Conservation (phyloP, 345 rosid species). For the Odontarrhena argentea region DNA sequence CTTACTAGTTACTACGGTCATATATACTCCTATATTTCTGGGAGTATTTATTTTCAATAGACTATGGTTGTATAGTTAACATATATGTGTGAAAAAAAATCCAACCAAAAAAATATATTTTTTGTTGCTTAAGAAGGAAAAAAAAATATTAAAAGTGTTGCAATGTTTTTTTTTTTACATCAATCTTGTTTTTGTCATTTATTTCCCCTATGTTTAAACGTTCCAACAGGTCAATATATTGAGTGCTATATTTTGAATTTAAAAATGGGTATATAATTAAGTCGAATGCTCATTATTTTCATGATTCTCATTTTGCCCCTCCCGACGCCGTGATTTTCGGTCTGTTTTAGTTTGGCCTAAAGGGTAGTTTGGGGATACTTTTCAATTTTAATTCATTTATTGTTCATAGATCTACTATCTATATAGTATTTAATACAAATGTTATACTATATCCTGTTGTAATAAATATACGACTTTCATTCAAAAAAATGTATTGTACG, state of each 20-base stretch:
- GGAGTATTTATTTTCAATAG: too few species aligned
- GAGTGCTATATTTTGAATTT: neutral
- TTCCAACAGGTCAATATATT: neutral
- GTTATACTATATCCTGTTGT: neutral
- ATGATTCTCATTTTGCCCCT: constrained; percentile 32
- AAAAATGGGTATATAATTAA: neutral
- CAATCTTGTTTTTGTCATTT: neutral
- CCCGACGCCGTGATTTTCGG: constrained; percentile 28
- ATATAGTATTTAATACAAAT: constrained; percentile 20
- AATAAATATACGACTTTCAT: neutral
- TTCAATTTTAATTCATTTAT: neutral
- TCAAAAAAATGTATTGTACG: neutral
- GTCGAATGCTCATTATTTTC: constrained; percentile 18
- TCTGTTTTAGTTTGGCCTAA: constrained; percentile 11
- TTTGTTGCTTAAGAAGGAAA: too few species aligned
- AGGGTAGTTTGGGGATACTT: constrained; percentile 15
- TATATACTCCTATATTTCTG: too few species aligned
- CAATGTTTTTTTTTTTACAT: neutral
- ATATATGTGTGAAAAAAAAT: too few species aligned
- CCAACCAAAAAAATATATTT: neutral
- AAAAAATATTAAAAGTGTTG: neutral
- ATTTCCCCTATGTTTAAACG: too few species aligned
- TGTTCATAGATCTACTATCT: neutral
- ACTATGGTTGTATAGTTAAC: neutral
- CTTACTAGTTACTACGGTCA: neutral